Conservation (phyloP, 169 alveolate genomes). For the Perkinsus marinus region DNA sequence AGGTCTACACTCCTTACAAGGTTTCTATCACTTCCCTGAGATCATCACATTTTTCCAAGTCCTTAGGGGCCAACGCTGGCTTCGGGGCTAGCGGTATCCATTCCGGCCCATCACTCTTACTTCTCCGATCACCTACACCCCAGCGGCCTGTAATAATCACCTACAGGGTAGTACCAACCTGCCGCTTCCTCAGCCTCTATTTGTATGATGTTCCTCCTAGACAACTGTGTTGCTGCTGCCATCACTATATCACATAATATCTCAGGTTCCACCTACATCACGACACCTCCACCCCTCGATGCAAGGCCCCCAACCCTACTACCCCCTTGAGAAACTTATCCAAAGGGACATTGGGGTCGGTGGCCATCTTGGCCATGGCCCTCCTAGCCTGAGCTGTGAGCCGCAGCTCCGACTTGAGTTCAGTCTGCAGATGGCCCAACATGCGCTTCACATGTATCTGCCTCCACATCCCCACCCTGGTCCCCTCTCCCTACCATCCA, state of each 20-base stretch:
- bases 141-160: no score
- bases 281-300: not conserved
- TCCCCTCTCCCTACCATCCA: not conserved
- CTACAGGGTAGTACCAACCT: no score
- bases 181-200: not conserved
- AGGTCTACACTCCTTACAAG: not conserved
- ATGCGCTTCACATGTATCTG: not conserved
- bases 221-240: not conserved
- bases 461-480: not conserved
- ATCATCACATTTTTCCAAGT: not conserved
- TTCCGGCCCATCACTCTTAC: not conserved
- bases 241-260: not conserved
- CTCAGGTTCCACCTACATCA: not conserved
- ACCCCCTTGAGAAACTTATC: not conserved
- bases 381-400: not conserved
- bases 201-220: not conserved
- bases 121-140: no score
- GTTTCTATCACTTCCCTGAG: not conserved
- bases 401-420: not conserved
- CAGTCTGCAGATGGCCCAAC: not conserved
- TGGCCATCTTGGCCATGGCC: not conserved
- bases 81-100: not conserved
- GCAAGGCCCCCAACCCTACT: not conserved
- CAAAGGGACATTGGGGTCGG: not conserved
- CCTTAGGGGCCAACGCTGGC: not conserved